These are phyloP conservation scores for Sechiopsis laciniata DNA, from an alignment of 306 rosid genomes.

Conservation along the genomic window DNA sequence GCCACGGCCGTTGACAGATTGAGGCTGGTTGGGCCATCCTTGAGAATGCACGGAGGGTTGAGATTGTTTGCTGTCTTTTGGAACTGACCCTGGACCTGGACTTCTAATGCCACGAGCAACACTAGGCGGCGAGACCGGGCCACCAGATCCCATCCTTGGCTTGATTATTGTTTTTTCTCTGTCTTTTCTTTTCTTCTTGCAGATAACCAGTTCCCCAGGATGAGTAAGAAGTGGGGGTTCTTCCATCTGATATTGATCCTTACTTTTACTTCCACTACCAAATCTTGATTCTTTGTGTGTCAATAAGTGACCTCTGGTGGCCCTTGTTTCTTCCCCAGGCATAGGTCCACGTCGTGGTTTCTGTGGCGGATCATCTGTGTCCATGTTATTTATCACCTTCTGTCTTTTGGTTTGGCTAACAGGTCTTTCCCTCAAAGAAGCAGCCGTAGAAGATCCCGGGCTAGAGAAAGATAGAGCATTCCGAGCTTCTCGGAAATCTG, in stretches of 20 bases:
- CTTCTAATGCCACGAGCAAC: slow-evolving; percentile 51
- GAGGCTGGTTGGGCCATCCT: slow-evolving; percentile 55
- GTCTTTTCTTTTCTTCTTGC: slow-evolving; percentile 92
- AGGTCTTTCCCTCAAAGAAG: slow-evolving; percentile 42
- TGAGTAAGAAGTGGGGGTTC: slow-evolving; percentile 59
- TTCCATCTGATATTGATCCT: slow-evolving; percentile 63
- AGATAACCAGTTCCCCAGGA: slow-evolving; percentile 89
- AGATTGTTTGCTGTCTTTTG: slow-evolving; percentile 50
- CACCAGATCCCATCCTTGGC: slow-evolving; percentile 50
- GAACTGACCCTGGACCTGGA: slow-evolving; percentile 47
- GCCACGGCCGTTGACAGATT: slow-evolving; percentile 47
- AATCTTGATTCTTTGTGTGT: slow-evolving; percentile 58
- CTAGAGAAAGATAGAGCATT: slow-evolving; percentile 54
- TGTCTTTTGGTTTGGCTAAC: slow-evolving; percentile 58
- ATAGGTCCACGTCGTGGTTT: slow-evolving; percentile 47
- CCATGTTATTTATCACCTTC: slow-evolving; percentile 44
- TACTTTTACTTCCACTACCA: slow-evolving; percentile 45
- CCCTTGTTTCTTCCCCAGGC: slow-evolving; percentile 47
- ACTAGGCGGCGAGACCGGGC: slow-evolving; percentile 70
- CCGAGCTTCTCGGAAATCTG: slow-evolving; percentile 72
- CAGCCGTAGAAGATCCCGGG: slow-evolving; percentile 32
- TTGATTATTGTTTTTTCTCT: slow-evolving; percentile 61
- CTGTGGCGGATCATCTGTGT: slow-evolving; percentile 46
- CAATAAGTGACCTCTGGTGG: slow-evolving; percentile 46
- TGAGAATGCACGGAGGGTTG: slow-evolving; percentile 49